These are phyloP conservation scores for Polychaeton citri DNA, from an alignment of 2,329 filamentous ascomycete species.

Conservation along the genomic window DNA sequence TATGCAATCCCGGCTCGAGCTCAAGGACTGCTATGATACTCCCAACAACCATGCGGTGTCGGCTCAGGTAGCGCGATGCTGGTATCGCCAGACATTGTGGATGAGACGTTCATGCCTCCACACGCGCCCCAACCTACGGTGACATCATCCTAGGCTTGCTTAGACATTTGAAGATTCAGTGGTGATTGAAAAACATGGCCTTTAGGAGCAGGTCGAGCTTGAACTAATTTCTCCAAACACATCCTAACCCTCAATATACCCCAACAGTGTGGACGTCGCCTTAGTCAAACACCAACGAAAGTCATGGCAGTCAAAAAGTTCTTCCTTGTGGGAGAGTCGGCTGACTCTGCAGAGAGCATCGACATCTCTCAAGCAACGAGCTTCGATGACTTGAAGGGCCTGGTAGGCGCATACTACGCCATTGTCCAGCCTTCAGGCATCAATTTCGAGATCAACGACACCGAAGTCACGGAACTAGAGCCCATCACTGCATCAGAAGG, in stretches of 20 bases:
- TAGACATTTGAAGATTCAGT: neutral
- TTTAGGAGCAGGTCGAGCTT: neutral
- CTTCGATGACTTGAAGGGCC: slow-evolving; percentile 14
- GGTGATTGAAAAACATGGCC: neutral
- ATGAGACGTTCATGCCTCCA: no score
- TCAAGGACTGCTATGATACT: neutral
- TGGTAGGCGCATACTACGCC: slow-evolving; percentile 18
- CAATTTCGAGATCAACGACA: slow-evolving; percentile 4
- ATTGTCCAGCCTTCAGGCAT: slow-evolving; percentile 18
- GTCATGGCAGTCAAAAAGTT: slow-evolving; percentile 6
- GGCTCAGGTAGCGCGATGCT: no score
- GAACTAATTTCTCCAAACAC: no score
- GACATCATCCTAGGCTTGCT: neutral
- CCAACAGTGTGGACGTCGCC: no score
- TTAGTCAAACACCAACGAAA: neutral
- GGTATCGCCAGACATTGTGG: no score
- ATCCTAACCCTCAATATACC: no score
- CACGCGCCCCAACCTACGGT: no score
- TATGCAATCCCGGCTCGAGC: neutral
- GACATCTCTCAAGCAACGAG: slow-evolving; percentile 12
- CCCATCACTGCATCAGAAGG: slow-evolving; percentile 8
- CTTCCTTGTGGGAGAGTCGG: slow-evolving; percentile 17
- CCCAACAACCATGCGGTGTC: neutral
- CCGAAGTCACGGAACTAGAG: slow-evolving; percentile 4
- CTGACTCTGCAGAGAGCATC: slow-evolving; percentile 11